phyloP scores from a whole-genome alignment of 2,329 filamentous ascomycete genomes.

The Phyllosticta citrichinensis region DNA sequence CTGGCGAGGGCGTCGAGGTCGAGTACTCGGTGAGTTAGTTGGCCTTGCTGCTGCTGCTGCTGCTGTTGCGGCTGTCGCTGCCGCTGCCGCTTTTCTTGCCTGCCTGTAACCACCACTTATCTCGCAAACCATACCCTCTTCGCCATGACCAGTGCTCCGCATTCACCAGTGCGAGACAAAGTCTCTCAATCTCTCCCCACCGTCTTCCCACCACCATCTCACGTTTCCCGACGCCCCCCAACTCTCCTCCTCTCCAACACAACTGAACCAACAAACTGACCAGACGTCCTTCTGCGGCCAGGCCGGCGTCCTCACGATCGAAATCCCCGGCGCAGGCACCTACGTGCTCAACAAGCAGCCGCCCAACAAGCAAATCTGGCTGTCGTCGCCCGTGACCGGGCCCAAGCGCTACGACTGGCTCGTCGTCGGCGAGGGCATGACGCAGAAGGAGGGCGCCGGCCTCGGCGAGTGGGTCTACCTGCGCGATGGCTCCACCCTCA shows the following conservation, averaged over 20 bases:
- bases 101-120: too few species aligned
- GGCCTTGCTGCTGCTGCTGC: neutral
- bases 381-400: conserved; percentile 80
- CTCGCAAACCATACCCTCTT: too few species aligned
- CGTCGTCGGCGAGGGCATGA: conserved; percentile 58
- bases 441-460: conserved; percentile 68
- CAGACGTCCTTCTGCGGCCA: conserved; percentile 29
- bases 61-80: neutral
- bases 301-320: conserved; percentile 78
- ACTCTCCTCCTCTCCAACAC: neutral
- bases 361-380: conserved; percentile 94
- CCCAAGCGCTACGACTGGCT: conserved; percentile 95
- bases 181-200: too few species aligned
- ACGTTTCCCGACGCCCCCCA: neutral
- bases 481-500: conserved; percentile 69
- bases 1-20: conserved; percentile 66
- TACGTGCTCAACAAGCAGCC: conserved; percentile 99
- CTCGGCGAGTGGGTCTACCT: conserved; percentile 78
- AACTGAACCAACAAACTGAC: neutral
- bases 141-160: too few species aligned
- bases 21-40: conserved; percentile 66
- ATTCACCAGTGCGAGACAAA: too few species aligned
- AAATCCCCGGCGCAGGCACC: conserved; percentile 58
- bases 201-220: neutral
- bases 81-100: neutral